Base-by-base conservation (phyloP, 345 rosid species). In the Sisymbrium irio region DNA sequence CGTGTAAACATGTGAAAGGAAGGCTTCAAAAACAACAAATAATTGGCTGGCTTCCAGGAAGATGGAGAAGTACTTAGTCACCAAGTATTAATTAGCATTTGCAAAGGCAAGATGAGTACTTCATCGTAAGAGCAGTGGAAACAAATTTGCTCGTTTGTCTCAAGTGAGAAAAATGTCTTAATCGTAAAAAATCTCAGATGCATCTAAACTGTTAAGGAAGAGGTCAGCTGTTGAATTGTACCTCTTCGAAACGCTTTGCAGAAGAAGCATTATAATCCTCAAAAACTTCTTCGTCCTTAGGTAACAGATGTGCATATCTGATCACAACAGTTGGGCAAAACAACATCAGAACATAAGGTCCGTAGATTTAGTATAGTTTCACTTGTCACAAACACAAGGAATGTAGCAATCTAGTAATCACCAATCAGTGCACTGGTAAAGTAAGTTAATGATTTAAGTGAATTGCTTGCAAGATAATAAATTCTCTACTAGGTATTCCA, bases 281-380 rank as follows among this genome's bases (percentile, higher is more conserved):
- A 77, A 92, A 82, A 50, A 93, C 86, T 58, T 90, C 98, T 59
- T 92, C 96, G 41, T 90, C 96, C 83, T 79, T 90, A 18, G 99
- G 98, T 69, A 92, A 93, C 82, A 96, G 81, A 89, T 96, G 99
- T 37, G 90, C 82, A 79, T 84, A 96, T 79, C 99, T 96, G 86
- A 74, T 76, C 57, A 72, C 54, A 69, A 27, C 42, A 62, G 10
- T 55, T 14, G 28, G 66, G 25, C n/a, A 46, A 69, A 56, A 53
- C n/a, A 70, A 11, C 15, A 69, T 56, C 44, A 58, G 62, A 65
- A 50, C 41, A 58, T 32, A 41, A 18, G 64, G 49, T 65, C 47
- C n/a, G 47, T 32, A 69, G 14, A 46, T 56, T 45, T 37, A 40
- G 39, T 37, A 64, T 14, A 46, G 66, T n/a, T 62, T 37, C 44